These are phyloP conservation scores for Trichophaea hybrida DNA, from an alignment of 2,329 filamentous ascomycete genomes.

Conservation along the genomic window DNA sequence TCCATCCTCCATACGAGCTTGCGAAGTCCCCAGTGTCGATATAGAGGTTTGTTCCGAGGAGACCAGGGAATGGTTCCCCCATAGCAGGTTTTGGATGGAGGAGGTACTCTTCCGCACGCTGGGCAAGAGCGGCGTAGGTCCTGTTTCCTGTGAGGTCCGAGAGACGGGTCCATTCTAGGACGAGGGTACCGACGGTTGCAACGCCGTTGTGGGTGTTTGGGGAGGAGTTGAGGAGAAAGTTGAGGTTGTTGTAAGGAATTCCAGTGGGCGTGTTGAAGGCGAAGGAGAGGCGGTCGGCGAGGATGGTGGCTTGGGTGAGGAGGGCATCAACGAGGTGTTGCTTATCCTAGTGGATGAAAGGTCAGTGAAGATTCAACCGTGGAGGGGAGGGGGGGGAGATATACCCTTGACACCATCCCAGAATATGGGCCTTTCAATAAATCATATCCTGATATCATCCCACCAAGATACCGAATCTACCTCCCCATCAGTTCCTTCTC, in stretches of 20 bases:
- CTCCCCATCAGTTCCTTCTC: too few relatives aligned
- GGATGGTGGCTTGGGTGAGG: conserved; percentile 49
- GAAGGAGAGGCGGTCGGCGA: conserved; percentile 60
- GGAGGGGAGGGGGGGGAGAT: neutral
- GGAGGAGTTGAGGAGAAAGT: conserved; percentile 40
- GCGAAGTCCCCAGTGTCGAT: conserved; percentile 51
- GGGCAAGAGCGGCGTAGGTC: conserved; percentile 51
- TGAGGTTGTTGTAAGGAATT: conserved; percentile 55
- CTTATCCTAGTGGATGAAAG: neutral
- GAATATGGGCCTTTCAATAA: conserved; percentile 54
- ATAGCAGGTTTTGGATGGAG: conserved; percentile 48
- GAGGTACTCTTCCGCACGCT: conserved; percentile 56
- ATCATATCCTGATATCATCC: conserved; percentile 55
- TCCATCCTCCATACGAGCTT: conserved; percentile 58
- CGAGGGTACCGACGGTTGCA: conserved; percentile 61
- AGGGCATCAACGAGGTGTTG: conserved; percentile 39
- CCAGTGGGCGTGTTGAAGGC: conserved; percentile 66
- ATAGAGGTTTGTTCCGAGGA: conserved; percentile 55
- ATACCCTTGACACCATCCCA: conserved; percentile 36
- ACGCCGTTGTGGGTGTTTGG: conserved; percentile 48
- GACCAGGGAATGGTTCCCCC: conserved; percentile 59
- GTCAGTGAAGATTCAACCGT: neutral
- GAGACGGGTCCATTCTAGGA: conserved; percentile 72
- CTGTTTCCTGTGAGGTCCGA: conserved; percentile 57
- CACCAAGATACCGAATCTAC: conserved; percentile 64